Evolutionary conservation across 352 stramenopile genomes (phyloP), one percentile per base, ranked within the genome.

Genomic region (Achlya hypogyna): DNA sequence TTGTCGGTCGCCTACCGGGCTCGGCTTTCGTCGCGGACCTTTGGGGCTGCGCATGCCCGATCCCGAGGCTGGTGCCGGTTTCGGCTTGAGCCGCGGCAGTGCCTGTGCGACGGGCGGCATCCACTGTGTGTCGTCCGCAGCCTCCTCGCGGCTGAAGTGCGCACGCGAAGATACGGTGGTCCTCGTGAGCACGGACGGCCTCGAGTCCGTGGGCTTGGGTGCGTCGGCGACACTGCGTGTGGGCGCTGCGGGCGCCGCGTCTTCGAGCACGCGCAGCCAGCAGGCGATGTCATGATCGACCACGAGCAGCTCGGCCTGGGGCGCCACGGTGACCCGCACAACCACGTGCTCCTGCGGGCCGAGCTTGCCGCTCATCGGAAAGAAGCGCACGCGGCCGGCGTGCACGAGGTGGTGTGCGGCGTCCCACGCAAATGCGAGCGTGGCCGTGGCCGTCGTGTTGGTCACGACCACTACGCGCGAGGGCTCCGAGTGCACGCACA

Each of bases 231-330:
- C 20, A 14, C 23, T 31, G 2, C 29, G 18, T 28, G 23, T 38
- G 1, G 18, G 2, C 10, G 62, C 27, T 4, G 31, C 9, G 9
- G 47, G 14, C 10, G 32, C 35, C n/a, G 59, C n/a, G 34, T 66
- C 59, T 25, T 52, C 9, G 0, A 65, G 53, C 22, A 76, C 80
- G 3, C 63, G 72, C 43, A 91, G 70, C 51, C 72, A 75, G 38
- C 82, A 91, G 23, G 76, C 72, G 32, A 93, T 67, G 51, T 87
- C 72, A 40, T 93, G 81, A 64, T 91, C 84, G 10, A 93, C 58
- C 1, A 91, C 78, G 1, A 89, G 12, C 3, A 73, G 62, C 27
- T 86, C 72, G n/a, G 74, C 64, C 32, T 65, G 51, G 0, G 79
- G 71, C 18, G 63, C 67, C n/a, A 91, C 22, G 14, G 62, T 81